These are phyloP conservation scores for Pestalotiopsis sp. DNA, from an alignment of 2,329 filamentous ascomycete species.

Conservation along the genomic window DNA sequence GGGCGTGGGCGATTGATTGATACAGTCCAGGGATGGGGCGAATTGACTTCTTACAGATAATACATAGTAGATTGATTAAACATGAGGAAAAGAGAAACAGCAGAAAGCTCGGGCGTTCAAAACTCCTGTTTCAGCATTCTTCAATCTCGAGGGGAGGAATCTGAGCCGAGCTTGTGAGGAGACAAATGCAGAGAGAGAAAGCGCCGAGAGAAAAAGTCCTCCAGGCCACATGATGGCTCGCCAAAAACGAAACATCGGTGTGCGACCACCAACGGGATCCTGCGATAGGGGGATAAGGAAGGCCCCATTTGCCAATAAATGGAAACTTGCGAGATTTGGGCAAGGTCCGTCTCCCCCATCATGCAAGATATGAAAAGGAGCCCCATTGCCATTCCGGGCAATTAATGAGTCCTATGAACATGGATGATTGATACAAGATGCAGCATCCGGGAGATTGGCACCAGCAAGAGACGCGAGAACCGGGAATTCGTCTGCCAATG, in stretches of 20 bases:
- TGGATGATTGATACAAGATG: background rate
- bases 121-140: constrained; percentile 2
- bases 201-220: background rate
- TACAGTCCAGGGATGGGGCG: background rate
- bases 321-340: constrained; percentile 9
- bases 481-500: background rate
- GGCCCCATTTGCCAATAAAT: background rate
- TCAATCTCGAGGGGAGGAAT: background rate
- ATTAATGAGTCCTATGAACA: background rate
- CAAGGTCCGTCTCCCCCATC: background rate
- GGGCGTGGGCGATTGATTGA: background rate
- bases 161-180: background rate
- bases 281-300: background rate
- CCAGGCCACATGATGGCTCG: background rate
- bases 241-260: constrained; percentile 7
- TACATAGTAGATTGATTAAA: background rate
- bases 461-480: background rate
- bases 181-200: background rate
- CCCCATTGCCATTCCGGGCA: background rate
- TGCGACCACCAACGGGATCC: background rate
- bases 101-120: background rate
- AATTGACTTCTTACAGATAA: background rate
- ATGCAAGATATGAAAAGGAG: constrained; percentile 8
- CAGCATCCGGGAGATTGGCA: constrained; percentile 3
- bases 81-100: background rate